Conservation (phyloP, 2,329 filamentous ascomycete species). For the Rhytidhysteron rufulum region DNA sequence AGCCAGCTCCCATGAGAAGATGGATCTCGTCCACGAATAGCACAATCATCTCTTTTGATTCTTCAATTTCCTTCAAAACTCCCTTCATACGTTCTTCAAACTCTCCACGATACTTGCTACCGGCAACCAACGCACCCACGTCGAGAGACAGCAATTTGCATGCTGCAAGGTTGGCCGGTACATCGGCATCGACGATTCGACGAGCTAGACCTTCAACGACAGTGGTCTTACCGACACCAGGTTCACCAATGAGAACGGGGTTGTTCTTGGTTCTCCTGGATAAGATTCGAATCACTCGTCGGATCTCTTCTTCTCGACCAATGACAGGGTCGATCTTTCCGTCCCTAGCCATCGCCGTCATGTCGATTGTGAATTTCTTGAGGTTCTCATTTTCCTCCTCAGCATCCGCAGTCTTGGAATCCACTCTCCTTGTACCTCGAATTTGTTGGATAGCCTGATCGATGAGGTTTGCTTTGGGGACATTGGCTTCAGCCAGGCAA, state of each 20-base stretch:
- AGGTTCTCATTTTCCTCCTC: slow-evolving; percentile 93
- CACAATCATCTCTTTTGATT: slow-evolving; percentile 94
- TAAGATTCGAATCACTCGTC: slow-evolving; percentile 85
- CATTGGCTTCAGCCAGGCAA: slow-evolving; percentile 77
- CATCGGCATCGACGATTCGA: slow-evolving; percentile 93
- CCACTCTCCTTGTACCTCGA: slow-evolving; percentile 86
- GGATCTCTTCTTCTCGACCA: slow-evolving; percentile 91
- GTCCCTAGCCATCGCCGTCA: slow-evolving; percentile 93
- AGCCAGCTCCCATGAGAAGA: slow-evolving; percentile 93
- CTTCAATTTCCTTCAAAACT: slow-evolving; percentile 91
- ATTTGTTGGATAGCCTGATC: slow-evolving; percentile 89
- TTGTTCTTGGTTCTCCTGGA: slow-evolving; percentile 98
- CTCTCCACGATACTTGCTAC: slow-evolving; percentile 97
- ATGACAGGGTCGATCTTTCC: slow-evolving; percentile 98
- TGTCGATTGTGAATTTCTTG: slow-evolving; percentile 97
- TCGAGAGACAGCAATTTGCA: slow-evolving; percentile 94
- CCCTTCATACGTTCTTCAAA: slow-evolving; percentile 99
- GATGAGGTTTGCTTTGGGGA: slow-evolving; percentile 86
- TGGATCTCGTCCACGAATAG: slow-evolving; percentile 99
- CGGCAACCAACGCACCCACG: slow-evolving; percentile 89
- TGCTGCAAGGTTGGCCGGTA: slow-evolving; percentile 88
- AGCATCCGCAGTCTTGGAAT: slow-evolving; percentile 91
- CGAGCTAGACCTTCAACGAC: slow-evolving; percentile 94
- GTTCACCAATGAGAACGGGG: slow-evolving; percentile 94
- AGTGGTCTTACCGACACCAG: slow-evolving; percentile 97